Conservation (phyloP, 164 flowering plant genomes). For the Macadamia integrifolia region DNA sequence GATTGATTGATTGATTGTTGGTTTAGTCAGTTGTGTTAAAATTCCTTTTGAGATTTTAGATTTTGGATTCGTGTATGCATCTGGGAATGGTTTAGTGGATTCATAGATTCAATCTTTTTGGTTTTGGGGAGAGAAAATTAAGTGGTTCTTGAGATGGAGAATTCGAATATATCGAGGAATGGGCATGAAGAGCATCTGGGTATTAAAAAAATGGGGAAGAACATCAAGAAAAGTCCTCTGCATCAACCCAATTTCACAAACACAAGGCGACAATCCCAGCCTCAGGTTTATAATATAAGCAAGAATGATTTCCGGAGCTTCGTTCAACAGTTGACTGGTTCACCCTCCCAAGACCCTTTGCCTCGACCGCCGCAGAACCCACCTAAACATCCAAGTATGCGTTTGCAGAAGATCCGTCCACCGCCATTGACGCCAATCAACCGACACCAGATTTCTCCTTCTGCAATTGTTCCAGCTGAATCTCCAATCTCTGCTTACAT, state of each 20-base stretch:
- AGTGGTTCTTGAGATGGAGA: slow-evolving; percentile 34
- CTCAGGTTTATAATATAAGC: slow-evolving; percentile 91
- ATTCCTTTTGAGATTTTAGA: too few relatives aligned
- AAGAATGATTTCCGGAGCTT: slow-evolving; percentile 83
- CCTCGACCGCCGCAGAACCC: slow-evolving; percentile 61
- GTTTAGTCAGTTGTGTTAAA: too few relatives aligned
- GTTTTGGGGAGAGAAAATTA: not conserved
- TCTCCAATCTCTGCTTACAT: slow-evolving; percentile 90
- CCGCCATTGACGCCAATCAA: slow-evolving; percentile 67
- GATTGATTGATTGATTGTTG: too few relatives aligned
- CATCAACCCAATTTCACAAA: slow-evolving; percentile 71
- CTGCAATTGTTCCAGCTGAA: slow-evolving; percentile 40
- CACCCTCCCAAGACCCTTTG: slow-evolving; percentile 61
- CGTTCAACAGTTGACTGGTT: slow-evolving; percentile 94
- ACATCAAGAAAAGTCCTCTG: slow-evolving; percentile 82
- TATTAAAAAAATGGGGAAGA: slow-evolving; percentile 83
- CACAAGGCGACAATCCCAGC: slow-evolving; percentile 36
- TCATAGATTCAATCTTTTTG: not conserved
- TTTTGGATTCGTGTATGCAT: too few relatives aligned
- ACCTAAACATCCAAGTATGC: slow-evolving; percentile 59
- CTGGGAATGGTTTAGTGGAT: not conserved
- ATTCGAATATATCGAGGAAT: slow-evolving; percentile 34
- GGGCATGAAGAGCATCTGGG: slow-evolving; percentile 70
- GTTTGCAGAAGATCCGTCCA: slow-evolving; percentile 81
- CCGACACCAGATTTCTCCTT: slow-evolving; percentile 35